Evolutionary conservation across 2,329 filamentous ascomycete genomes (phyloP).

Genomic region (Rhynchosporium agropyri): DNA sequence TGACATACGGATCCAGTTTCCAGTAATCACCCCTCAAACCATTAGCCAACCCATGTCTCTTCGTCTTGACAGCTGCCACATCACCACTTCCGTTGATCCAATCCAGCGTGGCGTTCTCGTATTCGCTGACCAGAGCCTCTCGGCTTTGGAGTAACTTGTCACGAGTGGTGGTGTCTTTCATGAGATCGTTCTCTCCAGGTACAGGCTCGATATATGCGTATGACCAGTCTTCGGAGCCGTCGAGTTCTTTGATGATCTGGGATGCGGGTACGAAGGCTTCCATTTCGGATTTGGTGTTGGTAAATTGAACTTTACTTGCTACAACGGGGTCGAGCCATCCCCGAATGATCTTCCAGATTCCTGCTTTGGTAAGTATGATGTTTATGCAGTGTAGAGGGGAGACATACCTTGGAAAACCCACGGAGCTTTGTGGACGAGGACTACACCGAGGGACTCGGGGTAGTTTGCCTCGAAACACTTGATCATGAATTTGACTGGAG

Average conservation of each 20-base stretch:
- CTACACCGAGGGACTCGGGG: constrained; percentile 85
- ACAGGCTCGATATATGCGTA: constrained; percentile 81
- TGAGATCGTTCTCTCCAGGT: constrained; percentile 72
- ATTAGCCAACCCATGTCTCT: constrained; percentile 63
- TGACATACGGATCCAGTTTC: constrained; percentile 83
- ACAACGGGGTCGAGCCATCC: constrained; percentile 98
- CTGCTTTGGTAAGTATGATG: constrained; percentile 46
- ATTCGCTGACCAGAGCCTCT: constrained; percentile 67
- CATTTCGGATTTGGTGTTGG: constrained; percentile 77
- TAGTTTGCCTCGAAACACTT: constrained; percentile 99
- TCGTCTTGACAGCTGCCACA: constrained; percentile 52
- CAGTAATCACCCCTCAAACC: constrained; percentile 78
- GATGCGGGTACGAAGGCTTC: constrained; percentile 71
- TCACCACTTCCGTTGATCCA: constrained; percentile 64
- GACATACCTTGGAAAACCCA: constrained; percentile 87
- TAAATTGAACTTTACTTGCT: constrained; percentile 91
- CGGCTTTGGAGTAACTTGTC: constrained; percentile 67
- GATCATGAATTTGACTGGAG: constrained; percentile 98
- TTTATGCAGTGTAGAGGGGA: constrained; percentile 34
- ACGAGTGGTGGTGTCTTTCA: constrained; percentile 66
- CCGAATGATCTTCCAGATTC: constrained; percentile 94
- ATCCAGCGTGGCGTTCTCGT: constrained; percentile 71
- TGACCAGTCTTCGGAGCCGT: constrained; percentile 81
- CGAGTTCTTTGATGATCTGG: constrained; percentile 80
- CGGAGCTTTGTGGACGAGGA: constrained; percentile 92